Evolutionary conservation across 1,284 basidiomycete species (phyloP).

Genomic region (Paramarasmius palmivorus): DNA sequence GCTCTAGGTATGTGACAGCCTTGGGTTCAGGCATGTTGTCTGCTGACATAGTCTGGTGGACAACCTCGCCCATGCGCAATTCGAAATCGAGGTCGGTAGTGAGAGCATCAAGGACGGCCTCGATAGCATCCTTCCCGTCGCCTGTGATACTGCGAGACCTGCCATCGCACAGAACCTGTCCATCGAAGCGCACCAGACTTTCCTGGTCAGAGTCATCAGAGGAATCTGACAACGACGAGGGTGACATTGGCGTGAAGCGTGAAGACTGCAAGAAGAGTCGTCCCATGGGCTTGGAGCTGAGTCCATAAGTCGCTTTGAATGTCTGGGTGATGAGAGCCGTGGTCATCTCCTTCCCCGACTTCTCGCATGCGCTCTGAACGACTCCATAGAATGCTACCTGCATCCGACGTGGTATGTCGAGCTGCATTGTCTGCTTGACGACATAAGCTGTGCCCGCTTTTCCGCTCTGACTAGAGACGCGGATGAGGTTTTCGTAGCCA

Average conservation of each 20-base stretch:
- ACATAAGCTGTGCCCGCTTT: conserved; percentile 88
- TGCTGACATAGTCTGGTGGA: conserved; percentile 75
- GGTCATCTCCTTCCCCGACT: conserved; percentile 70
- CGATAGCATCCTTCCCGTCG: conserved; percentile 83
- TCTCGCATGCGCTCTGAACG: conserved; percentile 86
- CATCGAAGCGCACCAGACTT: conserved; percentile 64
- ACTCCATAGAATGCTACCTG: conserved; percentile 87
- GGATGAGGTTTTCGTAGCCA: conserved; percentile 90
- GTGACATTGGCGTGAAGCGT: conserved; percentile 27
- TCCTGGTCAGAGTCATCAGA: conserved; percentile 37
- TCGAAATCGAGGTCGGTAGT: conserved; percentile 69
- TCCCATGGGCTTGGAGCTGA: conserved; percentile 49
- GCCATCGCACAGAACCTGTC: conserved; percentile 73
- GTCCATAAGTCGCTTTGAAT: conserved; percentile 75
- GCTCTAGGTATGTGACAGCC: conserved; percentile 84
- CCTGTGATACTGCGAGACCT: conserved; percentile 70
- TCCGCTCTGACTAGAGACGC: conserved; percentile 90
- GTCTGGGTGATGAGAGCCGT: conserved; percentile 61
- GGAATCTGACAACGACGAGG: conserved; percentile 23
- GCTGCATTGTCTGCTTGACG: conserved; percentile 77
- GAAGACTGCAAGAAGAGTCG: conserved; percentile 29
- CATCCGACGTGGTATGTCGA: conserved; percentile 88
- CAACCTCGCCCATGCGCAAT: conserved; percentile 78
- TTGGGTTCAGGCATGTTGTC: conserved; percentile 53
- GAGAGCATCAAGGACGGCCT: conserved; percentile 82